Evolutionary conservation across 2,329 filamentous ascomycete genomes (phyloP), one percentile per base, ranked within the genome.

Genomic region (Acarospora socialis): DNA sequence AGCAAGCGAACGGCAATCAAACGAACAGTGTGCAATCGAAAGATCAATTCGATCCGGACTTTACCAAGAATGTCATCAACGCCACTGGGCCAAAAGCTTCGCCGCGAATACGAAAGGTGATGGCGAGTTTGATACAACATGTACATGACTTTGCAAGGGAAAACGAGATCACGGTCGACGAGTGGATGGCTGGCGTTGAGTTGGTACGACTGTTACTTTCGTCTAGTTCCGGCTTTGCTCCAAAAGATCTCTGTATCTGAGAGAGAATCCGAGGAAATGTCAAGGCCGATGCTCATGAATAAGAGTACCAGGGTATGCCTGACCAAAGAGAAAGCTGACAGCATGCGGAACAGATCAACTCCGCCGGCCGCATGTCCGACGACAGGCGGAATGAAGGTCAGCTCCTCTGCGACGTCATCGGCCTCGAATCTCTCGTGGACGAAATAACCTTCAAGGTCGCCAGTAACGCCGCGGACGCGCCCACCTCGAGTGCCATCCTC

Each of bases 401-500:
- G 40, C 56, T 73, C 2, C 47, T 74, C 13, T 69, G 63, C 44
- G 70, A 73, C 43, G 55, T 74, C 21, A 57, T 73, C 20, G 70
- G 70, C 13, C 53, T 75, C 19, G 69, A 74, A 21, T 30, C 30
- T n/a, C 68, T 81, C 3, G 79, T 86, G 28, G 81, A 87, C 52
- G 80, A 87, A 51, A 87, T 90, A 48, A 81, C 78, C 34, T 78
- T 74, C 57, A 74, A 72, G 38, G 61, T 69, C 30, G 66, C 68
- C 18, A 65, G 66, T 30, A 59, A 65, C 33, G 58, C 60, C 9
- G 48, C 58, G 9, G 63, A 66, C 22, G 62, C 61, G 1, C 63
- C 73, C 7, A 90, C 81, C 4, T 70, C 80, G 2, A 80, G 79
- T 3, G 74, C 82, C 23, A 83, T 92, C 42, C 68, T 92, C 0